phyloP scores from a whole-genome alignment of 1,139 yeast species.

The Waltiozyma solani region DNA sequence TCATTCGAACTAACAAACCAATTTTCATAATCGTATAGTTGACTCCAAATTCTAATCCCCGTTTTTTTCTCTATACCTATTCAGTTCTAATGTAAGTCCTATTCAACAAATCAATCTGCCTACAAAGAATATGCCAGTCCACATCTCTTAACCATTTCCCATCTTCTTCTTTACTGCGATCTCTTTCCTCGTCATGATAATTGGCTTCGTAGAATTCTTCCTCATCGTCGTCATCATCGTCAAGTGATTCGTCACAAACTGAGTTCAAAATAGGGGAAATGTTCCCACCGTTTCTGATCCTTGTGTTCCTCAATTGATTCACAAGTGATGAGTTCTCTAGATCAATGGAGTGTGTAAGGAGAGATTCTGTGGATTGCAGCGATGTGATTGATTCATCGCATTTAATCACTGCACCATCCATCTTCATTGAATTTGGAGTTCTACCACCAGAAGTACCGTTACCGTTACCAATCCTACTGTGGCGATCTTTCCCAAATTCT shows the following conservation, averaged over 20 bases:
- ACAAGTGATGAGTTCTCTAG: conserved; percentile 1
- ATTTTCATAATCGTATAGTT: no score
- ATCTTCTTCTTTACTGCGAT: conserved; percentile 3
- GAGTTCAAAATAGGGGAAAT: background rate
- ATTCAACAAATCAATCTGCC: conserved; percentile 74
- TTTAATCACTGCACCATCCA: background rate
- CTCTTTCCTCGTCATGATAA: background rate
- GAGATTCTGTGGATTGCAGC: conserved; percentile 1
- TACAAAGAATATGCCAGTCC: conserved; percentile 87
- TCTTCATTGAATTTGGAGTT: background rate
- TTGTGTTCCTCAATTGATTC: conserved; percentile 8
- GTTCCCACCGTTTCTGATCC: background rate
- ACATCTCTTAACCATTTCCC: conserved; percentile 45
- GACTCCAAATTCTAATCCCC: no score
- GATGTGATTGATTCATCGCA: conserved; percentile 7
- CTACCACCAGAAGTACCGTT: conserved; percentile 1
- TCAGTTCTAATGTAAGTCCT: conserved; percentile 26
- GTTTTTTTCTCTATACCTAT: no score
- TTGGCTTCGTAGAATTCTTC: background rate
- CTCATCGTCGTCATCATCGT: conserved; percentile 2
- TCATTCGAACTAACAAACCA: no score
- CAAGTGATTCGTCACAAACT: conserved; percentile 1
- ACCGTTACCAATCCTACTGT: background rate
- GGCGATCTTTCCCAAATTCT: background rate
- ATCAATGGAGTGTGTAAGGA: background rate